These are phyloP conservation scores for Fusarium poae DNA, from an alignment of 2,329 filamentous ascomycete species.

Conservation along the genomic window DNA sequence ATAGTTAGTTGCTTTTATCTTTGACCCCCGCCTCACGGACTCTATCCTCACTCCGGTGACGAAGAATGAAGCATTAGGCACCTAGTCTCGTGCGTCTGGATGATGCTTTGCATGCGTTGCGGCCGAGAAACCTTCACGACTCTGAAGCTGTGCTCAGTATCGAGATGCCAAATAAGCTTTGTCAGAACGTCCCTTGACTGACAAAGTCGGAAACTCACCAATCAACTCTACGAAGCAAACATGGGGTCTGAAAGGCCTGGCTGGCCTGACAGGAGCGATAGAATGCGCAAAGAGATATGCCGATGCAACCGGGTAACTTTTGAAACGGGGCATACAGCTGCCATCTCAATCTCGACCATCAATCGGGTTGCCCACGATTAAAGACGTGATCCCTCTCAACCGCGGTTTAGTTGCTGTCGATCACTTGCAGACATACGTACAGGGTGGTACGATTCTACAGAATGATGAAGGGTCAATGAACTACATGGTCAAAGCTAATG, in stretches of 20 bases:
- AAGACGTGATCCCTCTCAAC: neutral
- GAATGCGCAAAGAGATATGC: neutral
- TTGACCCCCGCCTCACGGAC: neutral
- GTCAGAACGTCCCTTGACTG: neutral
- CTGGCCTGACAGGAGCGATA: neutral
- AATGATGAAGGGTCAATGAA: neutral
- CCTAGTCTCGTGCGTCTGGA: neutral
- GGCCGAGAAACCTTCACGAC: neutral
- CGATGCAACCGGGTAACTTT: neutral
- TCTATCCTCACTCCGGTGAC: neutral
- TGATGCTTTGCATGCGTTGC: neutral
- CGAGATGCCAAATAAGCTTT: rapidly evolving
- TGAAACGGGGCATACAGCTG: neutral
- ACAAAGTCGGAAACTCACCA: neutral
- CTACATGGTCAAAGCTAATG: neutral
- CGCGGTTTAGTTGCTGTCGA: neutral
- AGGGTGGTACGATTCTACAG: neutral
- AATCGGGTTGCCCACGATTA: neutral
- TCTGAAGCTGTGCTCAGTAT: neutral
- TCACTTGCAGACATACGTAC: neutral
- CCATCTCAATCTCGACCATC: rapidly evolving
- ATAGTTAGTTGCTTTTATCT: neutral
- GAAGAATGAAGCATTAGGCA: neutral
- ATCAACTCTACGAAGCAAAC: neutral
- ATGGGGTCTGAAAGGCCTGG: neutral